Percentiles rank a stretch among this genome's conserved stretches.
These are phyloP conservation scores for Acanthochlamys bracteata DNA, from an alignment of 106 monocot species.

Conservation along the genomic window DNA sequence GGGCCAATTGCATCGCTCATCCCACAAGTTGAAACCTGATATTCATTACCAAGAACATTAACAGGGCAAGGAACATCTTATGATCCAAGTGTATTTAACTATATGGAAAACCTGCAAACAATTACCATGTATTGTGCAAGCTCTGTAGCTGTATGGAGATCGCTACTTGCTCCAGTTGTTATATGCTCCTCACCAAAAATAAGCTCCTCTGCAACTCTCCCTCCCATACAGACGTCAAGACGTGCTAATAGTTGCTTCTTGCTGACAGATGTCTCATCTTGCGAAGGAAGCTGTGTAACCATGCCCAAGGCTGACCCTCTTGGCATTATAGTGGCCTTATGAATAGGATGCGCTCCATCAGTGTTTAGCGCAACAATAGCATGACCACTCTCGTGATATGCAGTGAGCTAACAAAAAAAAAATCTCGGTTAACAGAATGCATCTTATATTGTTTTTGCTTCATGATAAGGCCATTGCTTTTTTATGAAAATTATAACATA, in stretches of 20 bases:
- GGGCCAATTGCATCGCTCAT: slow-evolving; percentile 95
- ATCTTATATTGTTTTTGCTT: neutral
- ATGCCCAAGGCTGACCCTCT: slow-evolving; percentile 91
- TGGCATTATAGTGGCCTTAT: slow-evolving; percentile 94
- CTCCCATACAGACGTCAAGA: slow-evolving; percentile 99
- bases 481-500: too few relatives aligned
- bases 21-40: slow-evolving; percentile 89
- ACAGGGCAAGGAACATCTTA: neutral
- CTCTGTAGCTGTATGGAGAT: slow-evolving; percentile 81
- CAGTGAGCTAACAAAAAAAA: slow-evolving; percentile 60
- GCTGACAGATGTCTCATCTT: slow-evolving; percentile 93
- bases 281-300: slow-evolving; percentile 92
- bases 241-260: slow-evolving; percentile 86
- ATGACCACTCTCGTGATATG: slow-evolving; percentile 98
- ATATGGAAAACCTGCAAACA: slow-evolving; percentile 2
- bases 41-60: neutral
- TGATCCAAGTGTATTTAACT: neutral
- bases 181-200: slow-evolving; percentile 84
- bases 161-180: slow-evolving; percentile 87
- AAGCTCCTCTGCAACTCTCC: slow-evolving; percentile 95
- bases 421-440: neutral
- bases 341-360: slow-evolving; percentile 88
- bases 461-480: neutral
- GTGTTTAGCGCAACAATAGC: slow-evolving; percentile 94
- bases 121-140: slow-evolving; percentile 94